Conservation (phyloP, 1,284 basidiomycete species). For the Pseudozyma pruni region DNA sequence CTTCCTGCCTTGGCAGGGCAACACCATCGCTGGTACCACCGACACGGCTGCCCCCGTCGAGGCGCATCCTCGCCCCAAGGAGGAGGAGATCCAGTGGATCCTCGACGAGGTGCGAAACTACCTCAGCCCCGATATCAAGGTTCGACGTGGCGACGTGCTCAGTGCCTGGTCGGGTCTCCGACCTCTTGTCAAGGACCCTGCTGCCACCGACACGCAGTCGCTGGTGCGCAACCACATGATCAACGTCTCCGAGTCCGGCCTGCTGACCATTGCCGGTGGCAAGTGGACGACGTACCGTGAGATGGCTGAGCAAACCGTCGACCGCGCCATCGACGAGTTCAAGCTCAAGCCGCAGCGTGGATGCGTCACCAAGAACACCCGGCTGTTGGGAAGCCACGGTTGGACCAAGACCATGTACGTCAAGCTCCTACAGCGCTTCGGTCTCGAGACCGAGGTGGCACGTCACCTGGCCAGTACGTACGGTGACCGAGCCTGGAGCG, state of each 20-base stretch:
- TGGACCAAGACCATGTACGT: slow-evolving; percentile 98
- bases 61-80: slow-evolving; percentile 82
- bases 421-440: slow-evolving; percentile 84
- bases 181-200: slow-evolving; percentile 87
- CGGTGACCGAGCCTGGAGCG: slow-evolving; percentile 95
- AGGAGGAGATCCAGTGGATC: slow-evolving; percentile 97
- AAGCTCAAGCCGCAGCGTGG: slow-evolving; percentile 72
- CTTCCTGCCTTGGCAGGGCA: slow-evolving; percentile 98
- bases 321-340: slow-evolving; percentile 85
- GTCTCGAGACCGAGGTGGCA: slow-evolving; percentile 90
- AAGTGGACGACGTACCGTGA: slow-evolving; percentile 97
- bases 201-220: slow-evolving; percentile 82
- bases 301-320: slow-evolving; percentile 96
- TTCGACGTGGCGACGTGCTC: slow-evolving; percentile 94
- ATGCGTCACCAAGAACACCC: slow-evolving; percentile 83
- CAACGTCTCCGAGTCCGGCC: slow-evolving; percentile 80
- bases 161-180: slow-evolving; percentile 93
- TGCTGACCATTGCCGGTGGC: slow-evolving; percentile 94
- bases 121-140: slow-evolving; percentile 89
- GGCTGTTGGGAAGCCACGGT: slow-evolving; percentile 90
- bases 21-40: slow-evolving; percentile 96
- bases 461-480: slow-evolving; percentile 92
- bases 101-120: slow-evolving; percentile 90
- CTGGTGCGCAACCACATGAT: slow-evolving; percentile 96
- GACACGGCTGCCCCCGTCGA: slow-evolving; percentile 84